Base-by-base conservation (phyloP, 345 rosid genomes). In the Salix purpurea region DNA sequence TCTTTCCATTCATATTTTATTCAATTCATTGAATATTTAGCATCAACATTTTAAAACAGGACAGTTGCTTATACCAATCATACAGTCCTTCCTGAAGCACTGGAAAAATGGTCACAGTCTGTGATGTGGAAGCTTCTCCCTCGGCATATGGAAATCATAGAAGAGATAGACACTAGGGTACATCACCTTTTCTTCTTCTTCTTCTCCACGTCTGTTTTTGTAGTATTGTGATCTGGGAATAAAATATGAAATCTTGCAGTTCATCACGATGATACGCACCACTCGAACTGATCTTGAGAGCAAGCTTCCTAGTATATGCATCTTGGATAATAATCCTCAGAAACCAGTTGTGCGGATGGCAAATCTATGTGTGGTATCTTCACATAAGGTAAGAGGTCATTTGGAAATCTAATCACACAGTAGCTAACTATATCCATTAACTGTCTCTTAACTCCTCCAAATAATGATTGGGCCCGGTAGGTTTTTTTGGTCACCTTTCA, bases 271-370 rank as follows among this genome's bases (percentile, higher is more conserved):
- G 88, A 80, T 96, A 30, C 82, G 73, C 21, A 58, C 82, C 75
- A 88, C 85, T 67, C 82, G 83, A 52, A 77, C 85, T 64, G 93
- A 95, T 78, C 98, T 96, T 9, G 90, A 90, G 88, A 89, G 86
- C 78, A 96, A 93, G 90, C 83, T 96, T 83, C 71, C 93, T 77
- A 85, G 84, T 86, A 85, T 96, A 88, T 70, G 90, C 74, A 84
- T 93, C 76, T 85, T 93, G 91, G 99, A 96, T 83, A 78, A 91
- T 80, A 91, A 90, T 87, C 92, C 94, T 48, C 85, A 88, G 71
- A 96, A 91, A 83, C 96, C 98, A 32, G 98, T 95, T 73, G 97
- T 96, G 80, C 87, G 94, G 83, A 93, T 96, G 99, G 99, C 98
- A 77, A 95, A 95, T 82, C 85, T 95, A 85, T 93, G 97, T 78